These are phyloP conservation scores for Lavandula angustifolia DNA, from an alignment of 257 asterid species.

Conservation along the genomic window DNA sequence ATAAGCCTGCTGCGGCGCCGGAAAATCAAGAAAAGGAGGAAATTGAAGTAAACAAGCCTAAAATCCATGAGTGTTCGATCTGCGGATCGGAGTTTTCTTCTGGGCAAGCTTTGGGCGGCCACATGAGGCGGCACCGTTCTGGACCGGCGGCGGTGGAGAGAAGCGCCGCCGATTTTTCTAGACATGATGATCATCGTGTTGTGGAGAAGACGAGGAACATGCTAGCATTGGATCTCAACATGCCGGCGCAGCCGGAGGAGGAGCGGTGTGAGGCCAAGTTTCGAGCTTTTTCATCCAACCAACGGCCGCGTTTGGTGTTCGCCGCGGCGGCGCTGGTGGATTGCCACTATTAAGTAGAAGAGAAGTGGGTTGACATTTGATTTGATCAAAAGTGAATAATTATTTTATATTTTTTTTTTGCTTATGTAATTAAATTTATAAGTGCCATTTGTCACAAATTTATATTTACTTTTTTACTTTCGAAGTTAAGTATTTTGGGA, in stretches of 20 bases:
- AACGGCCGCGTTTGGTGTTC: constrained; percentile 44
- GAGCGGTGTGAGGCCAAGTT: constrained; percentile 34
- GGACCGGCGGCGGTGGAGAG: not conserved
- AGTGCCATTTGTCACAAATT: not conserved
- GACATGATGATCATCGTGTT: constrained; percentile 1
- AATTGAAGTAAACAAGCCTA: constrained; percentile 29
- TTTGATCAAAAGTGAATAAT: constrained; percentile 34
- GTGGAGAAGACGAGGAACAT: constrained; percentile 42
- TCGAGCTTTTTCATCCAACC: constrained; percentile 33
- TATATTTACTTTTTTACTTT: constrained; percentile 26
- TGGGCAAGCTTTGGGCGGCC: constrained; percentile 97
- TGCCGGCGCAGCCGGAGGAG: constrained; percentile 72
- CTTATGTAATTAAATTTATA: not conserved
- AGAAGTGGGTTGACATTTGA: constrained; percentile 37
- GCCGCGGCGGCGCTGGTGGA: constrained; percentile 69
- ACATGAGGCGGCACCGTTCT: constrained; percentile 82
- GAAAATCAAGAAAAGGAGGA: constrained; percentile 7
- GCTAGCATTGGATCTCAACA: constrained; percentile 64
- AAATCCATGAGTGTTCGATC: constrained; percentile 77
- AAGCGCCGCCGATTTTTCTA: constrained; percentile 16
- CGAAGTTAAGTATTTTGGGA: constrained; percentile 44
- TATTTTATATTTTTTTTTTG: constrained; percentile 12
- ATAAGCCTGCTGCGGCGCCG: constrained; percentile 22
- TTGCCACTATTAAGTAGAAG: constrained; percentile 54
- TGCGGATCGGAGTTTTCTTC: constrained; percentile 81